These are phyloP conservation scores for Ehretia macrophylla DNA, from an alignment of 257 asterid species.

Conservation along the genomic window DNA sequence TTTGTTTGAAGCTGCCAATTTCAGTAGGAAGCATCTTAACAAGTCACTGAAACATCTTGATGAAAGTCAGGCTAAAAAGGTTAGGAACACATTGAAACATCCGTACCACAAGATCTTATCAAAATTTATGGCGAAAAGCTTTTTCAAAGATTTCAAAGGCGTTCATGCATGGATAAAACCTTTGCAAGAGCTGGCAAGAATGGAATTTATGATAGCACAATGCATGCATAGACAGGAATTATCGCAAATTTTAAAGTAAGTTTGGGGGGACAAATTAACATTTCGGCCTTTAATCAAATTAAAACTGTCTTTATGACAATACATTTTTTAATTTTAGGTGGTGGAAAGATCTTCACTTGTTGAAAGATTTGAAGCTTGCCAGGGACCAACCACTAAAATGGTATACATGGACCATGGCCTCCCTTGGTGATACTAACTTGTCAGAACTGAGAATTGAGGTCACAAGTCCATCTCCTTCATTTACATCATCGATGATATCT, in stretches of 20 bases:
- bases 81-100: conserved; percentile 24
- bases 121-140: conserved; percentile 5
- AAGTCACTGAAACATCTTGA: not conserved
- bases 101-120: conserved; percentile 44
- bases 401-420: too few relatives aligned
- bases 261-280: not conserved
- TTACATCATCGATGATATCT: too few relatives aligned
- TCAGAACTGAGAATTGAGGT: too few relatives aligned
- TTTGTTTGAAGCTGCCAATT: conserved; percentile 40
- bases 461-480: too few relatives aligned
- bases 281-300: not conserved
- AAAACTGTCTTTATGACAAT: not conserved
- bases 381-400: too few relatives aligned
- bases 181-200: conserved; percentile 27
- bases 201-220: conserved; percentile 19
- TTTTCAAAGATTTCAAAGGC: conserved; percentile 5
- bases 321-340: too few relatives aligned
- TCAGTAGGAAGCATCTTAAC: conserved; percentile 19
- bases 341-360: too few relatives aligned
- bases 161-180: conserved; percentile 17
- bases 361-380: too few relatives aligned
- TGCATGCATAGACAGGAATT: conserved; percentile 29
- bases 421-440: too few relatives aligned
- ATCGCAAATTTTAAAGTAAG: conserved; percentile 34
- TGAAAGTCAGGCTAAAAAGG: not conserved